A percentile compares a stretch with the other conserved stretches of the same genome.
These are phyloP conservation scores for Phaffia australis DNA, from an alignment of 768 basidiomycete genomes.

Conservation along the genomic window DNA sequence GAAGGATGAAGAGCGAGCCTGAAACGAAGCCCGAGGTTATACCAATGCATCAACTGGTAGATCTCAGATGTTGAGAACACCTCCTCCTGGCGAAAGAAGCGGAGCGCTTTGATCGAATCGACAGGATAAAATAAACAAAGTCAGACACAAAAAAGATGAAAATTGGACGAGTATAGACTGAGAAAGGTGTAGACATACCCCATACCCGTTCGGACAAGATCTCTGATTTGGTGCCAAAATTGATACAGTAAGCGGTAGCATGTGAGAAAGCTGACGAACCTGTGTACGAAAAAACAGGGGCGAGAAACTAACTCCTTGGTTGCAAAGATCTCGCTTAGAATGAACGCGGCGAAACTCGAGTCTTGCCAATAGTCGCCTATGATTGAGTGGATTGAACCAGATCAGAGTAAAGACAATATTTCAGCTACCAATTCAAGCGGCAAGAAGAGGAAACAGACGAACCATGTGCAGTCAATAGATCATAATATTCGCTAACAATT, in stretches of 20 bases:
- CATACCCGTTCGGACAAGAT: conserved; percentile 22
- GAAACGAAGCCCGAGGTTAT: too few relatives aligned
- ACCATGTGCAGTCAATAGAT: background rate
- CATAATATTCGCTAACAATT: conserved; percentile 13
- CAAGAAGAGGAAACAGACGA: background rate
- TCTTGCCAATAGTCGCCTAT: conserved; percentile 14
- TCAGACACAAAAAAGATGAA: too few relatives aligned
- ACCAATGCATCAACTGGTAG: too few relatives aligned
- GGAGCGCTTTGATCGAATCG: too few relatives aligned
- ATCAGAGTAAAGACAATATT: background rate
- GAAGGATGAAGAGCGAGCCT: too few relatives aligned
- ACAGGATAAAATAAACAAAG: too few relatives aligned
- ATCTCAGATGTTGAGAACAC: too few relatives aligned
- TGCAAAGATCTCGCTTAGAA: conserved; percentile 18
- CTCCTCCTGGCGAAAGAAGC: too few relatives aligned
- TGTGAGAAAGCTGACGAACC: background rate
- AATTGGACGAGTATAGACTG: too few relatives aligned
- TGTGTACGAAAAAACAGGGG: too few relatives aligned
- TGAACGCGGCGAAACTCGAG: conserved; percentile 13
- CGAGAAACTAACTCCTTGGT: background rate
- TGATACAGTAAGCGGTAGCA: too few relatives aligned
- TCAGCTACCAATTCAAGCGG: background rate
- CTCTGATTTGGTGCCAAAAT: background rate
- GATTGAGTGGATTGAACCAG: too few relatives aligned
- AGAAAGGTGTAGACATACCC: background rate